phyloP scores from a whole-genome alignment of 352 stramenopile genomes.

The Lagenidium giganteum region DNA sequence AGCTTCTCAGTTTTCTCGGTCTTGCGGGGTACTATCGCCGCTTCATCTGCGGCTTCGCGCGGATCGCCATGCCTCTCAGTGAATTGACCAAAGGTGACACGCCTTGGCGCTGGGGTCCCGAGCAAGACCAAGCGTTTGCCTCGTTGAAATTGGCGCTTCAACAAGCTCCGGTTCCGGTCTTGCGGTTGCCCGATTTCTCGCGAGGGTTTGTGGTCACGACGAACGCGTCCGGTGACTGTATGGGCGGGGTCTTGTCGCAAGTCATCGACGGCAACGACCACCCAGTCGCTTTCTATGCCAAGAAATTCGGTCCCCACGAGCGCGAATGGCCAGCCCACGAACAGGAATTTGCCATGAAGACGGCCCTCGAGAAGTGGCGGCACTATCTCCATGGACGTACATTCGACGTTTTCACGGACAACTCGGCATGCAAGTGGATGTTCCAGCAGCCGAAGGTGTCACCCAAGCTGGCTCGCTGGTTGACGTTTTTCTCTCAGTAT shows the following conservation, averaged over 20 bases:
- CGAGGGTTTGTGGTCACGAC: slow-evolving; percentile 5
- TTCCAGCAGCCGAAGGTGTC: slow-evolving; percentile 9
- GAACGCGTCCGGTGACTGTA: slow-evolving; percentile 9
- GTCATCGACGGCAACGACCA: slow-evolving; percentile 9
- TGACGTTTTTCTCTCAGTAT: slow-evolving; percentile 18
- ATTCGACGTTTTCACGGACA: slow-evolving; percentile 17
- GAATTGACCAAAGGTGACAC: slow-evolving; percentile 17
- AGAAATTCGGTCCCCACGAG: too few species aligned
- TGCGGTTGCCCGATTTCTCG: slow-evolving; percentile 19
- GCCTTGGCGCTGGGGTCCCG: slow-evolving; percentile 9
- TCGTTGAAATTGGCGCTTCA: slow-evolving; percentile 9
- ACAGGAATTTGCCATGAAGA: slow-evolving; percentile 17
- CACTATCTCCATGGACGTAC: slow-evolving; percentile 9
- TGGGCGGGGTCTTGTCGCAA: slow-evolving; percentile 4
- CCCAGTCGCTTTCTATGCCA: slow-evolving; percentile 10
- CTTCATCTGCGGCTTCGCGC: slow-evolving; percentile 19
- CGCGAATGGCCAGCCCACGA: slow-evolving; percentile 15
- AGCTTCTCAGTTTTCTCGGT: slow-evolving; percentile 20
- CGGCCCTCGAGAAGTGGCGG: slow-evolving; percentile 15
- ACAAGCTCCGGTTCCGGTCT: too few species aligned
- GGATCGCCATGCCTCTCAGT: slow-evolving; percentile 15
- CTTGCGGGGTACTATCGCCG: slow-evolving; percentile 23
- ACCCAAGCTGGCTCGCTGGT: slow-evolving; percentile 8
- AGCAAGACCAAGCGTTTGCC: slow-evolving; percentile 11
- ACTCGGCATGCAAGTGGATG: slow-evolving; percentile 14